Base-by-base conservation (phyloP, 306 rosid species). In the Calophaca sinica region DNA sequence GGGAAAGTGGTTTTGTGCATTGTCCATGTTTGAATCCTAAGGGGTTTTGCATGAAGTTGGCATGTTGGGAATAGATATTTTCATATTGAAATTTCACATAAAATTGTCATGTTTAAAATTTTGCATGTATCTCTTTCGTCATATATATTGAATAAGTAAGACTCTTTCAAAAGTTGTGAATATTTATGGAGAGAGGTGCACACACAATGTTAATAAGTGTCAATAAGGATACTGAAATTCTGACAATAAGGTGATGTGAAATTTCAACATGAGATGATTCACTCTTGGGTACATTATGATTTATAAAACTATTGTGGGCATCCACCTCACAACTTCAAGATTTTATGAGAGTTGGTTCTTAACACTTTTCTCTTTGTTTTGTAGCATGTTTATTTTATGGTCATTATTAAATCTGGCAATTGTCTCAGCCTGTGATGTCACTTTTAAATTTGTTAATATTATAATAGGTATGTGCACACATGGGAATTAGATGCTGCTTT, bases 401-500 rank as follows among this genome's bases (percentile, higher is more conserved):
- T 71, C 48, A 9, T 58, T 38, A 53, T 49, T 72, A 53, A 46
- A 68, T 61, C 41, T 42, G 73, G 26, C 62, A 44, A 55, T 57
- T 81, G 50, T 70, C 45, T 76, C 46, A 42, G 12, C 79, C 51
- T 61, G 20, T 58, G 66, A 44, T 32, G 71, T 58, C 49, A 51
- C 39, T n/a, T 59, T 66, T 54, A 66, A 80, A 28, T 49, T 59
- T 75, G 33, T 41, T 70, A 76, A 71, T 38, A 78, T 78, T 50
- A 53, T 81, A 44, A 58, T 84, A 94, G 98, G 87, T 89, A 87
- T 80, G 79, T 91, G 90, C 90, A 88, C 80, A 65, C 88, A 62
- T 94, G 98, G 98, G 96, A 94, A 62, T 86, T 94, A 76, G 89
- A 87, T 82, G 94, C 97, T 83, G 97, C 98, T 70, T 83, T 94